Evolutionary conservation across 1,284 basidiomycete species (phyloP).

Genomic region (Ustilago curta): DNA sequence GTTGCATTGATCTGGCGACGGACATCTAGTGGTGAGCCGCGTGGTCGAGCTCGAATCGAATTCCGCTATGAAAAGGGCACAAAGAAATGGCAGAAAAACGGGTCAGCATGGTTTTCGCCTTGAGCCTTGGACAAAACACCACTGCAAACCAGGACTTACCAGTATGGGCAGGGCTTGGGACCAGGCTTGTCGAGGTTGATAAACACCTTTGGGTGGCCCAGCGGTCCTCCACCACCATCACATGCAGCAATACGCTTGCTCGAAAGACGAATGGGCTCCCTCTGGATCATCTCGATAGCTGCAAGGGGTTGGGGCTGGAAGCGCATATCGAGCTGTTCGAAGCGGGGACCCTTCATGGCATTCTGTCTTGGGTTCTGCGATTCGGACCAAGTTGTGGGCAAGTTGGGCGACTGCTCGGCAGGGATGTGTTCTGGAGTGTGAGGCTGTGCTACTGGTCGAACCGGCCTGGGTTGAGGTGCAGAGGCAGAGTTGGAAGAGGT

Average conservation of each 20-base stretch:
- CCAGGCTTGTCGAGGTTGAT: slow-evolving; percentile 81
- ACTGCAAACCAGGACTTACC: slow-evolving; percentile 32
- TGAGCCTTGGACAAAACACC: too few relatives aligned
- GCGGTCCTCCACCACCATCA: slow-evolving; percentile 87
- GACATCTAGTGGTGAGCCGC: slow-evolving; percentile 33
- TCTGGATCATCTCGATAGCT: slow-evolving; percentile 87
- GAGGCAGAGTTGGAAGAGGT: slow-evolving; percentile 52
- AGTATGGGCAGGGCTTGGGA: slow-evolving; percentile 65
- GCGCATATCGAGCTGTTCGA: slow-evolving; percentile 88
- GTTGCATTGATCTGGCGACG: not conserved
- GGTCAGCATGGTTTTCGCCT: not conserved
- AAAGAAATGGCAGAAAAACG: not conserved
- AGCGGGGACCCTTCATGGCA: slow-evolving; percentile 77
- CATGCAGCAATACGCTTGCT: slow-evolving; percentile 85
- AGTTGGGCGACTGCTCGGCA: slow-evolving; percentile 60
- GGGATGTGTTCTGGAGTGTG: slow-evolving; percentile 56
- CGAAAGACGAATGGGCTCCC: slow-evolving; percentile 86
- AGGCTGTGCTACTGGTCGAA: slow-evolving; percentile 54
- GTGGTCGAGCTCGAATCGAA: slow-evolving; percentile 58
- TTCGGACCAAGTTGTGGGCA: slow-evolving; percentile 59
- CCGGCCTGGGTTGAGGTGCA: slow-evolving; percentile 39
- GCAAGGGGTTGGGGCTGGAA: slow-evolving; percentile 90
- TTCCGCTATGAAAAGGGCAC: slow-evolving; percentile 36
- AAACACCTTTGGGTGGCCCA: slow-evolving; percentile 95
- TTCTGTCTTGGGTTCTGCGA: slow-evolving; percentile 73